Percentiles rank a stretch among this genome's conserved stretches.
Evolutionary conservation across 345 rosid species (phyloP).

Genomic region (Pugionium cornutum): DNA sequence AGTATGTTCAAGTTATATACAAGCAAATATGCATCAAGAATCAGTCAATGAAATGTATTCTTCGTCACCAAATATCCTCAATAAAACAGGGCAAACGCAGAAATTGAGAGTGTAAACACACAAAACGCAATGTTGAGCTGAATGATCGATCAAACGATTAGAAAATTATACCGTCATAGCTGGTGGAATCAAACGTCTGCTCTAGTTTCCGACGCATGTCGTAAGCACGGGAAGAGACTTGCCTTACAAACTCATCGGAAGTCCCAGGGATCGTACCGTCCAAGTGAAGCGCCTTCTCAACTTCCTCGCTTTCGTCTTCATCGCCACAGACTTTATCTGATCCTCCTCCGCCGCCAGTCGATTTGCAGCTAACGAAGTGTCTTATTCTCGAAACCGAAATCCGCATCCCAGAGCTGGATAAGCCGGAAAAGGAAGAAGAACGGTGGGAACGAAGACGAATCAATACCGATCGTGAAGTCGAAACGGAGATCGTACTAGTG

Average conservation of each 20-base stretch:
- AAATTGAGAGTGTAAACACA: not conserved
- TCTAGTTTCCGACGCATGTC: constrained; percentile 90
- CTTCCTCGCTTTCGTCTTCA: constrained; percentile 56
- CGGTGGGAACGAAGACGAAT: constrained; percentile 28
- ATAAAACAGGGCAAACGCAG: not conserved
- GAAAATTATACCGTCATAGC: constrained; percentile 73
- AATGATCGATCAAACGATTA: not conserved
- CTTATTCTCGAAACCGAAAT: constrained; percentile 38
- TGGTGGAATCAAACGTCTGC: constrained; percentile 77
- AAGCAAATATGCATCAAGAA: not conserved
- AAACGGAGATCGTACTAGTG: constrained; percentile 39
- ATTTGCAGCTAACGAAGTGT: constrained; percentile 44
- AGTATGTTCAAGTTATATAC: not conserved
- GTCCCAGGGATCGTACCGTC: constrained; percentile 92
- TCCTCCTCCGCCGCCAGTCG: constrained; percentile 37
- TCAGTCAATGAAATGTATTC: not conserved
- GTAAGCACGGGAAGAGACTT: constrained; percentile 93
- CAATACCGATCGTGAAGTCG: constrained; percentile 39
- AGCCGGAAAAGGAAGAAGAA: constrained; percentile 35
- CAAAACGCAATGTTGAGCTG: not conserved
- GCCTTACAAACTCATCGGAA: constrained; percentile 77
- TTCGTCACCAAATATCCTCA: not conserved
- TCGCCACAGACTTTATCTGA: constrained; percentile 28
- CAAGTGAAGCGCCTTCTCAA: constrained; percentile 83
- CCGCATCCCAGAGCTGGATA: constrained; percentile 32